Percentiles rank a stretch among this genome's conserved stretches.
These are phyloP conservation scores for Esteya vermicola DNA, from an alignment of 2,329 filamentous ascomycete species.

Conservation along the genomic window DNA sequence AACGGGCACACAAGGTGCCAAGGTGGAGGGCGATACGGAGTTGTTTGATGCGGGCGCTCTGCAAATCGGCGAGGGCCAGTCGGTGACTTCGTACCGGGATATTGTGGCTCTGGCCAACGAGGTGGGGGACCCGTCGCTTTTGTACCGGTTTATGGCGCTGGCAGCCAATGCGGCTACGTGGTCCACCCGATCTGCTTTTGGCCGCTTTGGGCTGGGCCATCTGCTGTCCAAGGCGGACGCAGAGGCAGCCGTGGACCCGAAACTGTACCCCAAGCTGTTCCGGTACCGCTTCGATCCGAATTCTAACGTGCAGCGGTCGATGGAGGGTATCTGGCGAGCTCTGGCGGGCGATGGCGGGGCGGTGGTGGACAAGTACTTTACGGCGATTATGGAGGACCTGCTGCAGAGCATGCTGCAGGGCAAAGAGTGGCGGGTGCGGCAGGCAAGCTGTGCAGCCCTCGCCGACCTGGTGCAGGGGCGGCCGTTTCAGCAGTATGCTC, in stretches of 20 bases:
- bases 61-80: slow-evolving; percentile 77
- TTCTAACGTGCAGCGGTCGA: slow-evolving; percentile 78
- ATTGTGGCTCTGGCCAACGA: slow-evolving; percentile 93
- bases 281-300: slow-evolving; percentile 94
- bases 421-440: slow-evolving; percentile 82
- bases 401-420: slow-evolving; percentile 75
- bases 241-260: too few species aligned
- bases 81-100: slow-evolving; percentile 92
- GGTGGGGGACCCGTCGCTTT: slow-evolving; percentile 87
- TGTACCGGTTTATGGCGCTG: slow-evolving; percentile 97
- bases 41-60: slow-evolving; percentile 84
- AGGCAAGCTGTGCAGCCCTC: slow-evolving; percentile 85
- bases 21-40: slow-evolving; percentile 81
- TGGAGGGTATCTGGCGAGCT: slow-evolving; percentile 96
- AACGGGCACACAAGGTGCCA: slow-evolving; percentile 55
- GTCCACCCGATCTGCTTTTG: slow-evolving; percentile 94
- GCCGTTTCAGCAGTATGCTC: slow-evolving; percentile 62
- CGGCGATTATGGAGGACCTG: slow-evolving; percentile 77
- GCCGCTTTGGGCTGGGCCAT: slow-evolving; percentile 79
- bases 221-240: too few species aligned
- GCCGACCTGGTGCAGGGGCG: slow-evolving; percentile 76
- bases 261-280: slow-evolving; percentile 88
- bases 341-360: slow-evolving; percentile 77
- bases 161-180: slow-evolving; percentile 93
- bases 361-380: slow-evolving; percentile 69